Base-by-base conservation (phyloP, 495 filamentous ascomycete species). In the Neurospora tetraspora region DNA sequence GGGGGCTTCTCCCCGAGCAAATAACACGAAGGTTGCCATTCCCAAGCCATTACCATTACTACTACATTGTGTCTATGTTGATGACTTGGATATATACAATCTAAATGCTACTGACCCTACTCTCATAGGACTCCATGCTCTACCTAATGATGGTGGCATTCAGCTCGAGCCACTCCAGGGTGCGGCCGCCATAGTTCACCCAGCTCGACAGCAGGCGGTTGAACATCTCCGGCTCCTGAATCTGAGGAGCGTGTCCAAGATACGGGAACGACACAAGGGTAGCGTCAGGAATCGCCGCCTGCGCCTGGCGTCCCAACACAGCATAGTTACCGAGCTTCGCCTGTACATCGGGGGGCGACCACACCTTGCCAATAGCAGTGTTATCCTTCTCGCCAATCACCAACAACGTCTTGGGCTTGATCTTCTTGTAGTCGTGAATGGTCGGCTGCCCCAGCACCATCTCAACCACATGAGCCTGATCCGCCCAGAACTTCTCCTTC, bases 201-300 rank as follows among this genome's bases (percentile, higher is more conserved):
- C 82, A 85, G 3, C 69, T 75, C 39, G 83, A 42, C 71, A 84
- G 61, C 5, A 77, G 77, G n/a, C 73, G 71, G 69, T 82, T 78
- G 69, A 83, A 83, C 18, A 69, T 75, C 5, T 73, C 77, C 2
- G 82, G 81, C 14, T 78, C 82, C 71, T 83, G 79, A 36, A 86
- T 84, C 71, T 85, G 84, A 18, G 84, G 84, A 11, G 83, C 81
- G 69, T 86, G 84, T 27, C 84, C 84, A 20, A 82, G 70, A 45
- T 78, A 76, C 8, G 78, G 74, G 71, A 85, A 84, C 70, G 81
- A 78, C 37, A 84, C 74, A 16, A 85, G 73, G 1, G 81, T 82
- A 27, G 74, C 77, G 71, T 82, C 81, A 7, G 81, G 80, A 39
- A 84, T 83, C n/a, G 76, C 74, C 16, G 74, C 77, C n/a, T 77